Evolutionary conservation across 306 rosid genomes (phyloP), one percentile per base, ranked within the genome.

Genomic region (Cucumis hystrix): DNA sequence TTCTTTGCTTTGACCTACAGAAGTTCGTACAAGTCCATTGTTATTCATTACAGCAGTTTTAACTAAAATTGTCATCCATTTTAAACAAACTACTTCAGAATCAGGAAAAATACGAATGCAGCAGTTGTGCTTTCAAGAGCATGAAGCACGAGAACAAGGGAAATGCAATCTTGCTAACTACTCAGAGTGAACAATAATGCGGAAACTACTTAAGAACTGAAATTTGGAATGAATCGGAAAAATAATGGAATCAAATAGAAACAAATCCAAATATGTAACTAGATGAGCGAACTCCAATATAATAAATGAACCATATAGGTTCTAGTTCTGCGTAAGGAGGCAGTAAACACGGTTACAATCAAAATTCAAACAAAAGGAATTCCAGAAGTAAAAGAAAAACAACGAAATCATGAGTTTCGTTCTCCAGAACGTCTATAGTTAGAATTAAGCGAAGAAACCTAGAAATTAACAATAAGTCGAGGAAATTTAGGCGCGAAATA

Each of bases 1-100:
- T 89, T 92, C 89, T 88, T 92, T 62, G 97, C 97, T 83, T 80
- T 82, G 60, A 89, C 97, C 98, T 91, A 79, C 78, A 86, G 41
- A 79, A 82, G 77, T 65, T 80, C 12, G 59, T 10, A 66, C 56
- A 62, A 30, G 37, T 80, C 16, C 60, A 72, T 45, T 79, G 72
- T 37, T 77, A 54, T 62, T 15, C 55, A 14, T 23, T 40, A 57
- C 17, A 47, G 65, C 39, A 80, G 17, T 51, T 73, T 17, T 11
- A 30, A 52, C 77, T 4, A 6, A 73, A 17, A 51, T 49, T 15
- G 4, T 15, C 62, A 51, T 73, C 63, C 63, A 52, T 33, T 30
- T 49, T 60, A 30, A 52, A 30, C 57, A 73, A 61, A 21, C 60
- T 12, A 58, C 56, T 3, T 45, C 6, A 13, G 57, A 69, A 69